These are phyloP conservation scores for Coemansia sp. DNA, from an alignment of 192 early-diverging fungal species.

Conservation along the genomic window DNA sequence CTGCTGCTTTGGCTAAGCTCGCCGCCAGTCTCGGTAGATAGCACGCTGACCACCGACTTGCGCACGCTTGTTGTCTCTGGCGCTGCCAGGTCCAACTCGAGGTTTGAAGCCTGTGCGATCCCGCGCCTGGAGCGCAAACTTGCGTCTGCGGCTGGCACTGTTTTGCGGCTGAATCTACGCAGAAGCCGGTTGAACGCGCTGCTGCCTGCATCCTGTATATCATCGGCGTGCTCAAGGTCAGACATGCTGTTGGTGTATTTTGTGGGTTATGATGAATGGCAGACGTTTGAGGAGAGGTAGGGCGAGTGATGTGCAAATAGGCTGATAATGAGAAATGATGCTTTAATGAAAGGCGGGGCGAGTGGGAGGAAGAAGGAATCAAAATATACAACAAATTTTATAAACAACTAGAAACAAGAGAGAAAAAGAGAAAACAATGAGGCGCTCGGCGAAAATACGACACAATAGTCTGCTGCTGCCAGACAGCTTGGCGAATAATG, in stretches of 20 bases:
- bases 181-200: conserved; percentile 12
- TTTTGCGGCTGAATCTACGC: conserved; percentile 15
- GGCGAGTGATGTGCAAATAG: too few relatives aligned
- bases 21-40: not conserved
- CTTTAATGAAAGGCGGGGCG: too few relatives aligned
- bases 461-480: too few relatives aligned
- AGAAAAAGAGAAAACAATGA: not conserved
- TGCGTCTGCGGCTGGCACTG: conserved; percentile 15
- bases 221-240: not conserved
- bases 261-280: too few relatives aligned
- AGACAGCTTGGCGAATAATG: too few relatives aligned
- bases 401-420: conserved; percentile 1
- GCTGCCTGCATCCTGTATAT: not conserved
- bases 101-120: not conserved
- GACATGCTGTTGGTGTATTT: not conserved
- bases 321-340: too few relatives aligned
- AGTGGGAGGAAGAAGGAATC: too few relatives aligned
- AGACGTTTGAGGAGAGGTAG: too few relatives aligned
- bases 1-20: not conserved
- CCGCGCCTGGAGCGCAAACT: conserved; percentile 30
- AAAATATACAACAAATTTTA: too few relatives aligned
- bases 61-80: not conserved
- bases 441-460: not conserved
- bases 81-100: conserved; percentile 5
- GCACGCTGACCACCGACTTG: not conserved